phyloP scores from a whole-genome alignment of 148 eudicot species.

The Camellia granthamiana region DNA sequence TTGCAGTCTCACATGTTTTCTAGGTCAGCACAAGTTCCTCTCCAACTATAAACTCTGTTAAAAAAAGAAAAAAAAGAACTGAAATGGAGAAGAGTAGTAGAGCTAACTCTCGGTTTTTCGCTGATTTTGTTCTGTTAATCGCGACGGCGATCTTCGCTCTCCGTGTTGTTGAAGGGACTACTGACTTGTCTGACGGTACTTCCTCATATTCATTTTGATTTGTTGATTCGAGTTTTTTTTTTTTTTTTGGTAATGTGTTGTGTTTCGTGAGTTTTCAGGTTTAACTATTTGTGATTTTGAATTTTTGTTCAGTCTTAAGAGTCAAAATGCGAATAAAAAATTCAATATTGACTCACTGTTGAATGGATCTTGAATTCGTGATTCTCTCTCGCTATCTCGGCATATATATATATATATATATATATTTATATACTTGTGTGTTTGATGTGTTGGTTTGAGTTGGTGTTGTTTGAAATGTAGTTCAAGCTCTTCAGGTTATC shows the following conservation, averaged over 20 bases:
- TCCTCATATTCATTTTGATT: background rate
- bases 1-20: too few species aligned
- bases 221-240: background rate
- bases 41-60: too few species aligned
- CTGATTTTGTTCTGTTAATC: too few species aligned
- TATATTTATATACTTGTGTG: background rate
- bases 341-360: background rate
- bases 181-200: too few species aligned
- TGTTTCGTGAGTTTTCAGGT: background rate
- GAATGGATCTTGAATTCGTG: slow-evolving; percentile 16
- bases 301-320: slow-evolving; percentile 9
- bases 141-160: too few species aligned
- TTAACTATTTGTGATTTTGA: slow-evolving; percentile 4
- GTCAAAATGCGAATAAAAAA: slow-evolving; percentile 22
- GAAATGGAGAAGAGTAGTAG: too few species aligned
- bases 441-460: background rate
- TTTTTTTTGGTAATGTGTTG: slow-evolving; percentile 2
- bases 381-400: background rate
- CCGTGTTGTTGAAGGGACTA: too few species aligned
- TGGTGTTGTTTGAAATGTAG: slow-evolving; percentile 40
- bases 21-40: too few species aligned
- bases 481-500: slow-evolving; percentile 76
- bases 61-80: too few species aligned
- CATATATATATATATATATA: background rate
- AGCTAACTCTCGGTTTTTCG: too few species aligned